These are phyloP conservation scores for Periconia digitata DNA, from an alignment of 2,329 filamentous ascomycete species.

Conservation along the genomic window DNA sequence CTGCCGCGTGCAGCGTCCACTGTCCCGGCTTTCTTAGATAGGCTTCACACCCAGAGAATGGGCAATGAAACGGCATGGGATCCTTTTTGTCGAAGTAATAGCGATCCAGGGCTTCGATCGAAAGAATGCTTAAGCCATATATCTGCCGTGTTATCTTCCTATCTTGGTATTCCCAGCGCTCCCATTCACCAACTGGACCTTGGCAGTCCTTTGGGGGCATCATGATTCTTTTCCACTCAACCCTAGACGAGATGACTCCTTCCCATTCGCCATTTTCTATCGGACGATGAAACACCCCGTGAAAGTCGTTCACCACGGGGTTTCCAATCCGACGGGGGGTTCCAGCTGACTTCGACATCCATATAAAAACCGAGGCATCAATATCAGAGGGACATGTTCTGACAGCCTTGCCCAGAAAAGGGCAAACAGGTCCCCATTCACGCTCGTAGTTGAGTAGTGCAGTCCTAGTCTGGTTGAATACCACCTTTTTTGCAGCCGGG, in stretches of 20 bases:
- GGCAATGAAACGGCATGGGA: constrained; percentile 11
- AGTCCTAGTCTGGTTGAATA: constrained; percentile 15
- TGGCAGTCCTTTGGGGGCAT: constrained; percentile 12
- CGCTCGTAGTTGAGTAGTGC: neutral
- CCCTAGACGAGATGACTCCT: constrained; percentile 3
- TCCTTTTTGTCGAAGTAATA: constrained; percentile 13
- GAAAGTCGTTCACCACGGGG: no score
- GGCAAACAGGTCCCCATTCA: constrained; percentile 1
- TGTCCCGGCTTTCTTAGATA: constrained; percentile 15
- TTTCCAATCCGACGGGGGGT: neutral
- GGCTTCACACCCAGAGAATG: constrained; percentile 7
- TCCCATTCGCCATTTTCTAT: constrained; percentile 7
- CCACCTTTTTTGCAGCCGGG: constrained; percentile 12
- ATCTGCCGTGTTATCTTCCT: constrained; percentile 2
- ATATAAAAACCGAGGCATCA: constrained; percentile 6
- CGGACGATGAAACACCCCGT: no score
- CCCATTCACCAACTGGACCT: constrained; percentile 13
- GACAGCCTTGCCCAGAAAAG: constrained; percentile 7
- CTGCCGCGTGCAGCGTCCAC: constrained; percentile 19
- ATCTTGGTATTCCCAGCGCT: constrained; percentile 5
- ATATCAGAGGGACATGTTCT: constrained; percentile 9
- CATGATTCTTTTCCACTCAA: constrained; percentile 8
- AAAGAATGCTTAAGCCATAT: constrained; percentile 9
- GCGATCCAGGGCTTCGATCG: constrained; percentile 18
- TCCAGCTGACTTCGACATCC: neutral